Evolutionary conservation across 352 stramenopile species (phyloP).

Genomic region (Phytopythium ostracodes): DNA sequence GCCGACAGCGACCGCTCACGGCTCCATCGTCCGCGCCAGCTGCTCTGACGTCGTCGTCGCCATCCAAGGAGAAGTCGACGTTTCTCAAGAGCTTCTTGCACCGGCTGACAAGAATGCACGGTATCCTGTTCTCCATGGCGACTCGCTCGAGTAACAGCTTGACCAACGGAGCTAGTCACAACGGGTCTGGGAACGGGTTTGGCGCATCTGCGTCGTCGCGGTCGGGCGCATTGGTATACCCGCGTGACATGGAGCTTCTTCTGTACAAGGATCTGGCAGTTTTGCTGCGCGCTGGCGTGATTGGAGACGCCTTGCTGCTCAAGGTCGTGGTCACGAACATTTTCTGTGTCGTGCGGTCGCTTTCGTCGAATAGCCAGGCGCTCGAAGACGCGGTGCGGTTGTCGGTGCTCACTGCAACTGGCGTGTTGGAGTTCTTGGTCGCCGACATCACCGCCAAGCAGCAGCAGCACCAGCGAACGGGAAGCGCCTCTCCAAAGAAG

Average conservation of each 20-base stretch:
- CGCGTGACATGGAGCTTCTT: constrained; percentile 62
- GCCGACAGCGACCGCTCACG: constrained; percentile 62
- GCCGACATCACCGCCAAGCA: constrained; percentile 25
- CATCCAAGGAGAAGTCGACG: constrained; percentile 72
- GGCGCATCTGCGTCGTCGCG: not conserved
- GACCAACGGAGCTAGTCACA: not conserved
- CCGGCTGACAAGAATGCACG: constrained; percentile 82
- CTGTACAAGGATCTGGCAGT: constrained; percentile 56
- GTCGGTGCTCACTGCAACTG: constrained; percentile 33
- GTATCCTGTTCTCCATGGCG: constrained; percentile 71
- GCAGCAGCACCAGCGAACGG: constrained; percentile 8
- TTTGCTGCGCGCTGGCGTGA: constrained; percentile 48
- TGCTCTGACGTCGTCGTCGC: constrained; percentile 30
- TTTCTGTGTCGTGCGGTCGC: constrained; percentile 55
- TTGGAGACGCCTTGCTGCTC: constrained; percentile 74
- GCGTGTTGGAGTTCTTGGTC: constrained; percentile 49
- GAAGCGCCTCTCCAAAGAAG: constrained; percentile 19
- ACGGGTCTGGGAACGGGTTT: not conserved
- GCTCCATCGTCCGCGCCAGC: constrained; percentile 18
- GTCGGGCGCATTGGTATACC: constrained; percentile 30
- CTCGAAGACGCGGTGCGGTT: constrained; percentile 55
- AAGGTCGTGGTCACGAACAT: constrained; percentile 81
- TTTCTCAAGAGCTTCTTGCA: constrained; percentile 88
- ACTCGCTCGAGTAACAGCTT: constrained; percentile 11
- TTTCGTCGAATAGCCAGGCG: constrained; percentile 15